Conservation (phyloP, 306 rosid genomes). For the barrel medic (Medicago truncatula) region MtrunA17r5.0-ANR NC_053043.1:32158001-32158500, state of each 20-base stretch:
- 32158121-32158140: conserved; percentile 94
- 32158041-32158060: conserved; percentile 33
- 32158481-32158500: conserved; percentile 12
- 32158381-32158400: conserved; percentile 35
- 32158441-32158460: conserved; percentile 64
- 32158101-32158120: conserved; percentile 84
- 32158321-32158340: conserved; percentile 92
- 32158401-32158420: conserved; percentile 30
- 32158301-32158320: conserved; percentile 99
- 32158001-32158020: conserved; percentile 16
- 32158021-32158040: conserved; percentile 26
- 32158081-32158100: conserved; percentile 90
- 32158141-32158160: conserved; percentile 40
- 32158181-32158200: conserved; percentile 33
- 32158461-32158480: conserved; percentile 49
- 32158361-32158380: conserved; percentile 21
- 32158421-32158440: conserved; percentile 55
- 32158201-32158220: conserved; percentile 65
- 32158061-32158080: conserved; percentile 93
- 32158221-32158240: conserved; percentile 98
- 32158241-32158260: conserved; percentile 97
- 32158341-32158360: conserved; percentile 24
- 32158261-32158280: conserved; percentile 99
- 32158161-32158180: conserved; percentile 9
- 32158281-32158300: conserved; percentile 99